Conservation (phyloP, 2,329 filamentous ascomycete genomes). For the Stylonectria norvegica region DNA sequence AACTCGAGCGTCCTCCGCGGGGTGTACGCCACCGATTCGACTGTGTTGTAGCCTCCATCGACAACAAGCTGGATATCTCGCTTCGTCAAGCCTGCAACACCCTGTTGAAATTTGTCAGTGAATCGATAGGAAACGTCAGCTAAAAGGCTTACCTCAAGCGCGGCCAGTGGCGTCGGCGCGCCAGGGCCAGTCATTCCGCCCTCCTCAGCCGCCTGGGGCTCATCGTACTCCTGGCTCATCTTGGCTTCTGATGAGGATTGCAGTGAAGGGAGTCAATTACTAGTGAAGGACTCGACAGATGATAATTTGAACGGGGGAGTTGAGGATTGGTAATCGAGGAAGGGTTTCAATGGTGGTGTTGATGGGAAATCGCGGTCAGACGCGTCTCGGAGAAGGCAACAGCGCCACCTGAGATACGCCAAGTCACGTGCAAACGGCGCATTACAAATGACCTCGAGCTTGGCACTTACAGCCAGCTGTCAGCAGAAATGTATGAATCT, state of each 20-base stretch:
- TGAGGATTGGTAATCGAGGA: slow-evolving; percentile 12
- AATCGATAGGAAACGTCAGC: too few relatives aligned
- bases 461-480: too few relatives aligned
- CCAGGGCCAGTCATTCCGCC: slow-evolving; percentile 74
- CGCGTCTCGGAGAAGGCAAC: slow-evolving; percentile 33
- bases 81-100: slow-evolving; percentile 83
- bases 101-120: slow-evolving; percentile 48
- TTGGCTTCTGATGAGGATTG: slow-evolving; percentile 5
- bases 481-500: too few relatives aligned
- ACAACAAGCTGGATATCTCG: slow-evolving; percentile 91
- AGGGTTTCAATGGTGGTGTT: slow-evolving; percentile 18
- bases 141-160: slow-evolving; percentile 68
- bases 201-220: slow-evolving; percentile 65
- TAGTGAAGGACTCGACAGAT: background rate
- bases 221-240: slow-evolving; percentile 61
- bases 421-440: slow-evolving; percentile 33
- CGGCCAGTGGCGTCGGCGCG: slow-evolving; percentile 83
- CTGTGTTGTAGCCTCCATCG: slow-evolving; percentile 90
- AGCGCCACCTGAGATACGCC: slow-evolving; percentile 31
- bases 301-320: background rate
- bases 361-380: slow-evolving; percentile 29
- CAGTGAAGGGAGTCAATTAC: background rate
- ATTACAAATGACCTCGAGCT: too few relatives aligned
- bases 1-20: slow-evolving; percentile 81
- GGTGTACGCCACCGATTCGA: slow-evolving; percentile 92